Evolutionary conservation across 176 grass and related monocot species (phyloP).

Genomic region (Aegilops sharonensis): DNA sequence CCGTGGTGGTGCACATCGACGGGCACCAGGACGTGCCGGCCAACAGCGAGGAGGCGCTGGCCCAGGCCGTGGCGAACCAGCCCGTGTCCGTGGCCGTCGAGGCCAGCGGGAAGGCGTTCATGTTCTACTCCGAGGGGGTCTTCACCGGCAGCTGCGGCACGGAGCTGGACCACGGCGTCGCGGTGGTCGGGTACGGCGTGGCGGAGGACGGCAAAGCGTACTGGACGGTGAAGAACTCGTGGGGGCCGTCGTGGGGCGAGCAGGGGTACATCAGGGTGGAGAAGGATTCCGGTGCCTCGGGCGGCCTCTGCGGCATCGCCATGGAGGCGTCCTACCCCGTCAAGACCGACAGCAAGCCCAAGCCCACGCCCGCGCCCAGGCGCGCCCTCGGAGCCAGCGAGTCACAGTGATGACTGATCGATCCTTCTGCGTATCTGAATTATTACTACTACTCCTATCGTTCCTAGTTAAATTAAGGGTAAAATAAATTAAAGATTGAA

Average conservation of each 20-base stretch:
- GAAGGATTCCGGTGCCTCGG: constrained; percentile 36
- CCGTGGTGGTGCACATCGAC: constrained; percentile 43
- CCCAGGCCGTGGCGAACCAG: constrained; percentile 66
- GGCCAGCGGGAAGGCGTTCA: constrained; percentile 48
- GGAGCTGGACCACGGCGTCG: constrained; percentile 76
- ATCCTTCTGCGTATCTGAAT: neutral
- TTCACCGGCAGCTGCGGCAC: constrained; percentile 67
- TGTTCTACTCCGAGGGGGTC: constrained; percentile 87
- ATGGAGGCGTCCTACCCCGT: constrained; percentile 77
- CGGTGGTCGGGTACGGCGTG: constrained; percentile 69
- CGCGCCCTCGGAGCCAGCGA: neutral
- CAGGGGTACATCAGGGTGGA: constrained; percentile 68
- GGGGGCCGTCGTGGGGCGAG: constrained; percentile 63
- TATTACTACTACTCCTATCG: neutral
- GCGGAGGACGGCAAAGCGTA: constrained; percentile 42
- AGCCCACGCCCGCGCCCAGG: constrained; percentile 30
- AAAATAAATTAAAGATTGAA: neutral
- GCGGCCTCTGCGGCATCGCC: constrained; percentile 82
- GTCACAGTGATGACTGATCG: constrained; percentile 21
- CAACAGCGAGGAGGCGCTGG: constrained; percentile 50
- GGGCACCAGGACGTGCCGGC: constrained; percentile 64
- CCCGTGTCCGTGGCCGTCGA: constrained; percentile 75
- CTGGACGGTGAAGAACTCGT: constrained; percentile 90
- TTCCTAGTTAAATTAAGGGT: neutral
- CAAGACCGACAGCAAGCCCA: constrained; percentile 60